These are phyloP conservation scores for Hyphopichia wangnamkhiaoensis DNA, from an alignment of 1,139 yeast species.

Conservation along the genomic window DNA sequence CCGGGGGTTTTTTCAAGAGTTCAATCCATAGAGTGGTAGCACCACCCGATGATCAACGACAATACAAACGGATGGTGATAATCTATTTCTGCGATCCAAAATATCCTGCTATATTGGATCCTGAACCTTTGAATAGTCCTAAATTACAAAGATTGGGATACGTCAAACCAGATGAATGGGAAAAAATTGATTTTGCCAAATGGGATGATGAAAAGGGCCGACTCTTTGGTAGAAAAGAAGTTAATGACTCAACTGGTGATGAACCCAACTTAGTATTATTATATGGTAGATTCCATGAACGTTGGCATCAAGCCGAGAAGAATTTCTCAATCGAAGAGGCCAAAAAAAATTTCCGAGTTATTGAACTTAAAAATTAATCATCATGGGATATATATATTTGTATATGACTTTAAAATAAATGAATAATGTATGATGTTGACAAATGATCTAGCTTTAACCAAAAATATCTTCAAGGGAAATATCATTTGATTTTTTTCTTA, in stretches of 20 bases:
- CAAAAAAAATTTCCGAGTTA: slow-evolving; percentile 15
- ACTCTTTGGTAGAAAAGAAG: slow-evolving; percentile 35
- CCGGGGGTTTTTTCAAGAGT: slow-evolving; percentile 31
- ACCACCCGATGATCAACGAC: slow-evolving; percentile 29
- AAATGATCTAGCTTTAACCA: background rate
- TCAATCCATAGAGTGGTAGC: slow-evolving; percentile 30
- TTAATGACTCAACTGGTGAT: slow-evolving; percentile 32
- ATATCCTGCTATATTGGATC: slow-evolving; percentile 33
- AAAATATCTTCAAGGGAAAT: background rate
- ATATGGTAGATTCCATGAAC: slow-evolving; percentile 42
- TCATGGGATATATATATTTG: too few species aligned
- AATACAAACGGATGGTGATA: slow-evolving; percentile 22
- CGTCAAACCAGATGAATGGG: slow-evolving; percentile 37
- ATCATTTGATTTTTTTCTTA: slow-evolving; percentile 15
- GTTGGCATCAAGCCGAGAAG: slow-evolving; percentile 37
- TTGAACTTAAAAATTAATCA: slow-evolving; percentile 11
- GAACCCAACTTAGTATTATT: slow-evolving; percentile 37
- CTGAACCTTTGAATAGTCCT: slow-evolving; percentile 40
- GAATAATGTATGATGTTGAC: too few species aligned
- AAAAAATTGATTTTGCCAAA: slow-evolving; percentile 27
- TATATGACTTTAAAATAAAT: too few species aligned
- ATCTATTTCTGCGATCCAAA: slow-evolving; percentile 31
- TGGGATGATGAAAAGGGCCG: slow-evolving; percentile 47
- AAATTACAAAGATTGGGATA: slow-evolving; percentile 33
- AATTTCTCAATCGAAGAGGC: slow-evolving; percentile 19